Conservation (phyloP, 73 alveolate species). For the Paramecium bursaria region DNA sequence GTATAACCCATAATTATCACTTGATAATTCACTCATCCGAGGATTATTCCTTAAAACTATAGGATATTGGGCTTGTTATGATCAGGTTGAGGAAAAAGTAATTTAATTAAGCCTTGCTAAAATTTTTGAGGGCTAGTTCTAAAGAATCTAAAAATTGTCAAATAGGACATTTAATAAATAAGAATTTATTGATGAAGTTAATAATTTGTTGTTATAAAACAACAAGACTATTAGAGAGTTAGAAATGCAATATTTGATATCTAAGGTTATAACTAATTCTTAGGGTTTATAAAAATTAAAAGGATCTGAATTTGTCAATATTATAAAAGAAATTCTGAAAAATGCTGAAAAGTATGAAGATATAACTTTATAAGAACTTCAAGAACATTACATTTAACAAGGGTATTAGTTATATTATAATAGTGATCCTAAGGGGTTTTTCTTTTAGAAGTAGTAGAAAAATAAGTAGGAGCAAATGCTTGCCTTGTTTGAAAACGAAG, state of each 20-base stretch:
- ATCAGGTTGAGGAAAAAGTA: slow-evolving; percentile 38
- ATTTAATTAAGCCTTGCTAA: slow-evolving; percentile 1
- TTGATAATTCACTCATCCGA: slow-evolving; percentile 36
- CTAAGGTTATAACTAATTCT: slow-evolving; percentile 16
- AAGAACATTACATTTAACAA: slow-evolving; percentile 20
- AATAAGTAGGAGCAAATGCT: slow-evolving; percentile 33
- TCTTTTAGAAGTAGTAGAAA: slow-evolving; percentile 31
- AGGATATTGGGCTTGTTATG: slow-evolving; percentile 60
- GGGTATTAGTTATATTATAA: not conserved
- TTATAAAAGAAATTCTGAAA: not conserved
- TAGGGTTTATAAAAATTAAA: slow-evolving; percentile 6
- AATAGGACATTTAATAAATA: slow-evolving; percentile 5
- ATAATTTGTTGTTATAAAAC: not conserved
- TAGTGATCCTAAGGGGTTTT: slow-evolving; percentile 29
- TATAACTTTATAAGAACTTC: not conserved
- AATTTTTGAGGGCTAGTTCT: not conserved
- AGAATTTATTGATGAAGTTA: not conserved
- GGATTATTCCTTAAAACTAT: slow-evolving; percentile 8
- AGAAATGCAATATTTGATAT: slow-evolving; percentile 11
- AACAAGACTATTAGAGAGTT: slow-evolving; percentile 36
- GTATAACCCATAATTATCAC: not conserved
- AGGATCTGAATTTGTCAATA: not conserved
- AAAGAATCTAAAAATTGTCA: not conserved
- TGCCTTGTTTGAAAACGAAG: slow-evolving; percentile 30
- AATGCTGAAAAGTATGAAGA: not conserved